Percentiles rank a stretch among this genome's conserved stretches.
Evolutionary conservation across 148 eudicot species (phyloP).

Genomic region (Dianthus caryophyllus): DNA sequence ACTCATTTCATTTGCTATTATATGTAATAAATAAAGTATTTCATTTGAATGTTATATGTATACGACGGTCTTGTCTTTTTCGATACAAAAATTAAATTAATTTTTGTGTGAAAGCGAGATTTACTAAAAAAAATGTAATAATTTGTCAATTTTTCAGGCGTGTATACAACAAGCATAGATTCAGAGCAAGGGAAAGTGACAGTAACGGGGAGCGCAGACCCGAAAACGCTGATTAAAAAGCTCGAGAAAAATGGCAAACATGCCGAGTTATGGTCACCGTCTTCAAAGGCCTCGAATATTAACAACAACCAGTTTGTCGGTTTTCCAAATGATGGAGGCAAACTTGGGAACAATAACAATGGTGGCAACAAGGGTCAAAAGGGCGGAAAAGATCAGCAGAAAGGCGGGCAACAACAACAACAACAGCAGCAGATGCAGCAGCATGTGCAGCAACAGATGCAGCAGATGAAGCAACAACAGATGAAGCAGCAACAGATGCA

Average conservation of each 20-base stretch:
- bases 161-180: slow-evolving; percentile 46
- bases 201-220: slow-evolving; percentile 71
- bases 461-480: slow-evolving; percentile 23
- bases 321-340: slow-evolving; percentile 44
- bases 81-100: too few species aligned
- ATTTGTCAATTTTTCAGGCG: slow-evolving; percentile 39
- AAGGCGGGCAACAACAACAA: slow-evolving; percentile 20
- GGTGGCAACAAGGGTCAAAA: slow-evolving; percentile 24
- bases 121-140: too few species aligned
- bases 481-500: slow-evolving; percentile 32
- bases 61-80: too few species aligned
- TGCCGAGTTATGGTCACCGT: slow-evolving; percentile 66
- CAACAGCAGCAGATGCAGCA: slow-evolving; percentile 6
- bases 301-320: slow-evolving; percentile 50
- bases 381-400: slow-evolving; percentile 22
- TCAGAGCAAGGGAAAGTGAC: slow-evolving; percentile 76
- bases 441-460: slow-evolving; percentile 11
- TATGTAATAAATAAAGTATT: too few species aligned
- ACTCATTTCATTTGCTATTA: too few species aligned
- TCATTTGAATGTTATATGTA: too few species aligned
- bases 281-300: slow-evolving; percentile 30
- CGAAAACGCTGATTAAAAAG: slow-evolving; percentile 52
- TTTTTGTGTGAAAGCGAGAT: too few species aligned
- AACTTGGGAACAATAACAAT: slow-evolving; percentile 30
- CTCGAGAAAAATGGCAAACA: slow-evolving; percentile 74